Percentiles rank a stretch among this genome's conserved stretches.
Evolutionary conservation across 1,139 yeast genomes (phyloP).

Genomic region (Hyphopichia buzzinii): DNA sequence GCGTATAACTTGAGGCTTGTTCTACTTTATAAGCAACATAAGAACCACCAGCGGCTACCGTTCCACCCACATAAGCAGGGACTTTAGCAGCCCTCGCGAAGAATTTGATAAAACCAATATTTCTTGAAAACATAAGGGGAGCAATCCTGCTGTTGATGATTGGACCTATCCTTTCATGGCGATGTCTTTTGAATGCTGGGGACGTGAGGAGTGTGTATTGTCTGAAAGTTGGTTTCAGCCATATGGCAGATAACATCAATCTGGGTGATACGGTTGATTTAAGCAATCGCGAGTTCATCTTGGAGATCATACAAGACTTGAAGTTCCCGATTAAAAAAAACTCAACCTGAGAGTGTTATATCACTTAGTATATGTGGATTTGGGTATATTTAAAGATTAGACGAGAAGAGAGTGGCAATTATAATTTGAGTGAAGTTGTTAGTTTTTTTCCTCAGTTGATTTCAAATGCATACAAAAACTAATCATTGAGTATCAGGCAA

Average conservation of each 20-base stretch:
- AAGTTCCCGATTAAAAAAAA: too few species aligned
- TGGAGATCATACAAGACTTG: too few species aligned
- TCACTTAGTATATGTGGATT: too few species aligned
- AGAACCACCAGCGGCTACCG: constrained; percentile 91
- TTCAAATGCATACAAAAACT: too few species aligned
- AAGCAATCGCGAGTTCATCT: not conserved
- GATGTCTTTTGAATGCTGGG: not conserved
- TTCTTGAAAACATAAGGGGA: constrained; percentile 13
- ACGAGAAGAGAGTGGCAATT: not conserved
- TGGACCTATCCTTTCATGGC: not conserved
- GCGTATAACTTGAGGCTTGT: constrained; percentile 73
- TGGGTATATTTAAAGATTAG: too few species aligned
- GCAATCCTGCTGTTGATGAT: not conserved
- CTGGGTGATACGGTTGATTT: not conserved
- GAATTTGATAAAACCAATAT: constrained; percentile 51
- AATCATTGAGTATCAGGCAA: too few species aligned
- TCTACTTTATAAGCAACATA: constrained; percentile 89
- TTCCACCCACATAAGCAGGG: constrained; percentile 86
- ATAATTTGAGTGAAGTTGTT: not conserved
- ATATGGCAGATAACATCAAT: not conserved
- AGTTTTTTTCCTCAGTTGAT: not conserved
- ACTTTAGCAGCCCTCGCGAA: constrained; percentile 45
- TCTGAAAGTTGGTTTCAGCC: not conserved
- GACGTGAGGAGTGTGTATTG: not conserved
- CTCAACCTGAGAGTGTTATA: too few species aligned